phyloP scores from a whole-genome alignment of 768 basidiomycete species.

The Boletus eberwhitei region DNA sequence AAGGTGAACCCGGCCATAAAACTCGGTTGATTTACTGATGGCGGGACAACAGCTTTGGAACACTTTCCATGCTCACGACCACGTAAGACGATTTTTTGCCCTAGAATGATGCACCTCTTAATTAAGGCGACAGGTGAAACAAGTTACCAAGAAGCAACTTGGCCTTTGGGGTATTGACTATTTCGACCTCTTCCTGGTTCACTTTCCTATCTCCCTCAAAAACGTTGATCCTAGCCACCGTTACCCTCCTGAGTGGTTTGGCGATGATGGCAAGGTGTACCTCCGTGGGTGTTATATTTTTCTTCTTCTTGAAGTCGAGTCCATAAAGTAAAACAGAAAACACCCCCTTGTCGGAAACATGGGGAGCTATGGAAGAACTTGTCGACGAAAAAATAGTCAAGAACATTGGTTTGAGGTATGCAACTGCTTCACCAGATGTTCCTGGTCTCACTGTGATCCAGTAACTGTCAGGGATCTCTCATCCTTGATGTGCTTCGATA shows the following conservation, averaged over 20 bases:
- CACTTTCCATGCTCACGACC: slow-evolving; percentile 78
- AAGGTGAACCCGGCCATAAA: slow-evolving; percentile 45
- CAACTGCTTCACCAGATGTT: not conserved
- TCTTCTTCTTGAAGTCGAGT: not conserved
- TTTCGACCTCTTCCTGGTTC: slow-evolving; percentile 78
- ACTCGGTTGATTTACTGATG: slow-evolving; percentile 2
- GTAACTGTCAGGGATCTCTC: slow-evolving; percentile 71
- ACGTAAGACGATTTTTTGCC: slow-evolving; percentile 40
- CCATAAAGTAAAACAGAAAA: slow-evolving; percentile 41
- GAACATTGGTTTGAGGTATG: slow-evolving; percentile 76
- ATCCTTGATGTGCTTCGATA: slow-evolving; percentile 77
- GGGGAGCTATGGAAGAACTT: slow-evolving; percentile 77
- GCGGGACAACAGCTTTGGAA: slow-evolving; percentile 68
- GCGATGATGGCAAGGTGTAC: slow-evolving; percentile 66
- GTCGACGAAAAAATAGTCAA: slow-evolving; percentile 66
- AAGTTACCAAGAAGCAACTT: slow-evolving; percentile 60
- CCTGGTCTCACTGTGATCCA: slow-evolving; percentile 26
- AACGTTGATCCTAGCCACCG: slow-evolving; percentile 74
- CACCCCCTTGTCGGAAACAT: slow-evolving; percentile 77
- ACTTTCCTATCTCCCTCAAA: slow-evolving; percentile 80
- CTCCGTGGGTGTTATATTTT: slow-evolving; percentile 43
- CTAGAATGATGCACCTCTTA: not conserved
- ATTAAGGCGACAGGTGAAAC: slow-evolving; percentile 44
- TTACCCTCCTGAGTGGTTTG: slow-evolving; percentile 84
- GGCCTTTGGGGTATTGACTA: slow-evolving; percentile 81